Evolutionary conservation across 1,139 yeast genomes (phyloP), one percentile per base, ranked within the genome.

Genomic region (Suzukiozyma palmioleophila): DNA sequence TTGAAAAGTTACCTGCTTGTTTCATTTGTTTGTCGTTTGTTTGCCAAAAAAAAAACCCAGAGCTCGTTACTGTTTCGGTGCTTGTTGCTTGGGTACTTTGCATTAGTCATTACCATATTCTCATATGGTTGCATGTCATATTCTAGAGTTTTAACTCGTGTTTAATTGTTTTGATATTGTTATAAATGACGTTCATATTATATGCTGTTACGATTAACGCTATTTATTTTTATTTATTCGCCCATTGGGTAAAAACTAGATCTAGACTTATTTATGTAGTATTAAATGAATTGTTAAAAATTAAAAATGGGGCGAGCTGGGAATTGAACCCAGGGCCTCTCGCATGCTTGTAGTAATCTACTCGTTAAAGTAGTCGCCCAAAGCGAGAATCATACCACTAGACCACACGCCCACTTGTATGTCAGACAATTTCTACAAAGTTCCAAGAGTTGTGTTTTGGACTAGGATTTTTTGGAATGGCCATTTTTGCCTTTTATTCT

Each of bases 261-360:
- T 18, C 22, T 18, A 18, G 7, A 18, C 22, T 18, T 18, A 18
- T 18, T 18, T 4, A 5, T 7, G 7, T 5, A 18, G 7, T 18
- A 18, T 7, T 5, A 18, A 18, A 5, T 5, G 4, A 18, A 7
- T 5, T 5, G 22, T 18, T 18, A 18, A 18, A 18, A 18, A 18
- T 18, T 7, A 38, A 30, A 14, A 26, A 27, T 7, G 41, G 41
- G 41, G 39, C 35, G 43, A 39, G 38, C 43, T 40, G 41, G 43
- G 41, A 40, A 40, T 38, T 38, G 43, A 38, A 40, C 39, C 41
- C 39, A 36, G 41, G 41, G 41, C 41, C 40, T 40, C 41, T 40
- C 41, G 39, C 41, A 39, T 38, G 37, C 35, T 38, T 38, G 40
- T 38, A 38, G 35, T 24, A 29, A 38, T 33, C 37, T 15, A 34